Conservation (phyloP, 768 basidiomycete genomes). For the Pisolithus marmoratus region DNA sequence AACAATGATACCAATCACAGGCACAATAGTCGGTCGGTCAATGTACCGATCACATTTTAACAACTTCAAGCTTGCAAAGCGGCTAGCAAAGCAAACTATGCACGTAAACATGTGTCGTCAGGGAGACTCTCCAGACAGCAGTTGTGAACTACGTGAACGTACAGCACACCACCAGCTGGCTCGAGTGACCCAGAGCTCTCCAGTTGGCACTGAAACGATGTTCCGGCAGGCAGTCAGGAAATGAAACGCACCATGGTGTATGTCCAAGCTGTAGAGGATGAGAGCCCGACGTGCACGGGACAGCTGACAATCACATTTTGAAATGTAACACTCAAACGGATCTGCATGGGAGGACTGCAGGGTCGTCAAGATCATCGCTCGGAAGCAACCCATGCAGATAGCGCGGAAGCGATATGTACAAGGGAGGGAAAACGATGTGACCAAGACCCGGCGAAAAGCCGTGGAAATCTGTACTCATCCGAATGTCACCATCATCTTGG, state of each 20-base stretch:
- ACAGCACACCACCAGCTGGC: too few species aligned
- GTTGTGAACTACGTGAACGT: too few species aligned
- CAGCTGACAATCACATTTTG: not conserved
- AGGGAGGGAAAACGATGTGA: not conserved
- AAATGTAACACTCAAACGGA: not conserved
- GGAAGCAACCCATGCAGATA: not conserved
- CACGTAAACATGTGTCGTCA: not conserved
- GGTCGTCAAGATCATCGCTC: not conserved
- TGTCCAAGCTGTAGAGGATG: not conserved
- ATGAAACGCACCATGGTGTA: not conserved
- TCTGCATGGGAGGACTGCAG: not conserved
- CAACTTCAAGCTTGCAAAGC: not conserved
- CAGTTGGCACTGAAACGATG: too few species aligned
- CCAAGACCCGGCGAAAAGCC: not conserved
- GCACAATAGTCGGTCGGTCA: constrained; percentile 8
- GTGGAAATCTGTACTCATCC: not conserved
- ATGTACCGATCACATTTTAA: not conserved
- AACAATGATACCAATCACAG: constrained; percentile 1
- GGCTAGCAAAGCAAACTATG: not conserved
- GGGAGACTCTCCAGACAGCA: not conserved
- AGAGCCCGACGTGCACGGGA: not conserved
- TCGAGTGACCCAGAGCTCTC: too few species aligned
- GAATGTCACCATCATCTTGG: not conserved
- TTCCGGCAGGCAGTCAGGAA: not conserved
- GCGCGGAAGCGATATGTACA: not conserved